These are phyloP conservation scores for Knufia petricola DNA, from an alignment of 2,329 filamentous ascomycete species.

Conservation along the genomic window DNA sequence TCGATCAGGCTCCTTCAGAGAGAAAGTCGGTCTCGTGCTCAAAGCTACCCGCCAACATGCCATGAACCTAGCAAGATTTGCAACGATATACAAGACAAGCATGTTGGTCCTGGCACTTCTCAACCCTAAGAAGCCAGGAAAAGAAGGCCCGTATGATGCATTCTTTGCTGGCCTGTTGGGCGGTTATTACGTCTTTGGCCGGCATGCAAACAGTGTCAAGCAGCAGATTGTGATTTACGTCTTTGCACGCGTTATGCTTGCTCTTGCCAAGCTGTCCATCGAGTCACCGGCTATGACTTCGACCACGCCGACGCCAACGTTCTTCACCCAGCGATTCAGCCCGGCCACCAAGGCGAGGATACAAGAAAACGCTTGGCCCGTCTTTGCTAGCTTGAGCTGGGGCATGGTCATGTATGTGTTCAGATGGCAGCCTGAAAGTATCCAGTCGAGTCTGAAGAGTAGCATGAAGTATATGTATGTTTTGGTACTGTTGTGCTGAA, in stretches of 20 bases:
- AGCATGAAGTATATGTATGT: slow-evolving; percentile 97
- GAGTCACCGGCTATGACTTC: slow-evolving; percentile 42
- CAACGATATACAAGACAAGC: slow-evolving; percentile 75
- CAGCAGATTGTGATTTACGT: slow-evolving; percentile 89
- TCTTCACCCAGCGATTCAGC: slow-evolving; percentile 25
- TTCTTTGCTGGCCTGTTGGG: slow-evolving; percentile 81
- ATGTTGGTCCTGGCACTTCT: slow-evolving; percentile 65
- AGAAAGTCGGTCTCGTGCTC: slow-evolving; percentile 69
- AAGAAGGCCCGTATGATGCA: slow-evolving; percentile 65
- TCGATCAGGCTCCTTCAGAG: slow-evolving; percentile 76
- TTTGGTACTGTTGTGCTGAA: slow-evolving; percentile 6
- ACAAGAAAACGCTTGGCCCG: slow-evolving; percentile 72
- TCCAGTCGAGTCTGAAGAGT: slow-evolving; percentile 82
- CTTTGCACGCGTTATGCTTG: slow-evolving; percentile 81
- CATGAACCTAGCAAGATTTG: slow-evolving; percentile 82
- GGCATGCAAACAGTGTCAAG: slow-evolving; percentile 51
- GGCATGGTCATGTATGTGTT: slow-evolving; percentile 93
- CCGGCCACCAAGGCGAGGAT: slow-evolving; percentile 35
- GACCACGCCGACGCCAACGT: slow-evolving; percentile 18
- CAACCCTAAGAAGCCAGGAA: slow-evolving; percentile 35
- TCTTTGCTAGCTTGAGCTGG: slow-evolving; percentile 86
- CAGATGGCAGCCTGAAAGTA: slow-evolving; percentile 77
- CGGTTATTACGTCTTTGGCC: slow-evolving; percentile 88
- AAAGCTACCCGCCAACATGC: slow-evolving; percentile 86
- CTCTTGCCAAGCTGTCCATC: slow-evolving; percentile 72